These are phyloP conservation scores for Hymenoscyphus fructigenus DNA, from an alignment of 2,329 filamentous ascomycete genomes.

Conservation along the genomic window DNA sequence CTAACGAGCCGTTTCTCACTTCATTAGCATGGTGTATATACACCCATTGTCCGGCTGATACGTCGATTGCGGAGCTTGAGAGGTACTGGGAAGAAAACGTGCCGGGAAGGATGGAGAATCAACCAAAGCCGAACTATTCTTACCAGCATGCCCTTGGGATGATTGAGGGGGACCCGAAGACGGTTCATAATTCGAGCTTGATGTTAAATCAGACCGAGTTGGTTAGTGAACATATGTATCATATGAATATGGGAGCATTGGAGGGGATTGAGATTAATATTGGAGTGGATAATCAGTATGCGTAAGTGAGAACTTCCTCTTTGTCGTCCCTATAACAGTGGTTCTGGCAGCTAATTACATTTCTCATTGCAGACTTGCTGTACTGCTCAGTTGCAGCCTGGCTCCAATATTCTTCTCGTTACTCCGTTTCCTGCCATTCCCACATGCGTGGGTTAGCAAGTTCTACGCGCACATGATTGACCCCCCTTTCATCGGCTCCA, in stretches of 20 bases:
- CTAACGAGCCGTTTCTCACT: neutral
- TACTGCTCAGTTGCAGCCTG: neutral
- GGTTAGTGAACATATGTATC: neutral
- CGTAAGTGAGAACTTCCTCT: neutral
- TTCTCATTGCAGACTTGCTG: neutral
- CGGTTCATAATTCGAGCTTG: neutral
- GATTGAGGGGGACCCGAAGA: neutral
- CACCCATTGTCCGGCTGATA: neutral
- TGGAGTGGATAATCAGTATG: neutral
- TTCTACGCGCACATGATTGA: neutral
- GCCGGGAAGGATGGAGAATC: neutral
- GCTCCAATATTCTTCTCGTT: neutral
- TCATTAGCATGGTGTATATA: neutral
- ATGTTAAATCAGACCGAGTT: neutral
- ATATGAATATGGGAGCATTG: neutral
- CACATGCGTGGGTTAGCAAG: neutral
- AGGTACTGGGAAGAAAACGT: neutral
- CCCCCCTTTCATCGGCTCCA: neutral
- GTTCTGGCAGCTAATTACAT: neutral
- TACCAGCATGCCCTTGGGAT: neutral
- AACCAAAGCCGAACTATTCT: neutral
- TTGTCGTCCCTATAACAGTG: neutral
- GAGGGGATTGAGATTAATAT: neutral
- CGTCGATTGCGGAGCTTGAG: neutral
- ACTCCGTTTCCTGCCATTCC: neutral